Evolutionary conservation across 345 rosid species (phyloP).

Genomic region (Brassica rapa): DNA sequence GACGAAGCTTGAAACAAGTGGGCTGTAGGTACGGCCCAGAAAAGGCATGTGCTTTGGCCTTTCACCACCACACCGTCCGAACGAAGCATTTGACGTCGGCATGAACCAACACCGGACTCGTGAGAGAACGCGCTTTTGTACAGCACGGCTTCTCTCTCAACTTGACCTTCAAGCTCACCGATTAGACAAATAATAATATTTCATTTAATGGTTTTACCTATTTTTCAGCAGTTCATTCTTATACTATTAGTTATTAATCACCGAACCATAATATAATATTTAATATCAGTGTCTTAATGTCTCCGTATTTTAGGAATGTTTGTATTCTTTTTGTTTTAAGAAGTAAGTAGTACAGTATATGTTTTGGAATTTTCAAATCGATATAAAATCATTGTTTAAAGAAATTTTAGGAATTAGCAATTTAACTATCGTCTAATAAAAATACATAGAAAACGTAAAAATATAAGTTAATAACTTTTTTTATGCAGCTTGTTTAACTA

Average conservation of each 20-base stretch:
- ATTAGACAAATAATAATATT: conserved; percentile 11
- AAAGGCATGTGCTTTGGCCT: conserved; percentile 23
- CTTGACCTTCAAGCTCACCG: conserved; percentile 36
- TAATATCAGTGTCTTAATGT: not conserved
- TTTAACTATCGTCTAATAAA: too few species aligned
- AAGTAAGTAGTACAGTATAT: too few species aligned
- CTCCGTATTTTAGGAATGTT: not conserved
- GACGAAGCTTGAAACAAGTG: conserved; percentile 18
- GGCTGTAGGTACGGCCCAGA: conserved; percentile 28
- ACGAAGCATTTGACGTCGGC: conserved; percentile 21
- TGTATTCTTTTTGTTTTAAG: not conserved
- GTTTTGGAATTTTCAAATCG: not conserved
- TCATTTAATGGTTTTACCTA: conserved; percentile 18
- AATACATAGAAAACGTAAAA: too few species aligned
- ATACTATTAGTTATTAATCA: not conserved
- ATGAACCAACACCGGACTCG: conserved; percentile 25
- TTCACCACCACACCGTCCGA: conserved; percentile 39
- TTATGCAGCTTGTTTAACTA: not conserved
- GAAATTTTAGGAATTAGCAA: too few species aligned
- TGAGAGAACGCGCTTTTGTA: conserved; percentile 30
- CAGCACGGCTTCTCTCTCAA: conserved; percentile 12
- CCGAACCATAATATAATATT: not conserved
- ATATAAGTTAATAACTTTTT: too few species aligned
- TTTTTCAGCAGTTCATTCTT: not conserved
- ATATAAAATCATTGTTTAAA: too few species aligned